These are phyloP conservation scores for Oemleria cerasiformis DNA, from an alignment of 306 rosid species.

Conservation along the genomic window DNA sequence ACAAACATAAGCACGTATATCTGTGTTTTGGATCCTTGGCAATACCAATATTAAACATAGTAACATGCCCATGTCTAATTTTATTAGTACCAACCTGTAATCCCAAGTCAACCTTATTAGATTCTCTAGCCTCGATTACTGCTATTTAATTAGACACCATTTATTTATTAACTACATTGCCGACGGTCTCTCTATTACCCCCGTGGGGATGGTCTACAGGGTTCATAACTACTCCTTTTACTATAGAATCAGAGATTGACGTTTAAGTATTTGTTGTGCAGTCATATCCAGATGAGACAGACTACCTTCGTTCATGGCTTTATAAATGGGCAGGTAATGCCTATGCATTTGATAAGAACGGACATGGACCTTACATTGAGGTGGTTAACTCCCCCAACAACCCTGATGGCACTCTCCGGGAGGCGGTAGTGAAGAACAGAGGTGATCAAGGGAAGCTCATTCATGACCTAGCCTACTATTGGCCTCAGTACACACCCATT, in stretches of 20 bases:
- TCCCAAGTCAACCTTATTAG: not conserved
- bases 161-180: not conserved
- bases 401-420: conserved; percentile 59
- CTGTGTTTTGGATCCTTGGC: not conserved
- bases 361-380: conserved; percentile 61
- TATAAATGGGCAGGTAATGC: conserved; percentile 87
- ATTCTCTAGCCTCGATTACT: not conserved
- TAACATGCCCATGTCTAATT: conserved; percentile 43
- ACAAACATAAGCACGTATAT: conserved; percentile 30
- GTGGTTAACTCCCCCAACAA: conserved; percentile 73
- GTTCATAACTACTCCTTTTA: too few species aligned
- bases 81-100: not conserved
- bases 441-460: conserved; percentile 39
- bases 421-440: conserved; percentile 30
- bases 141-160: not conserved
- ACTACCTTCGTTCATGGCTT: conserved; percentile 37
- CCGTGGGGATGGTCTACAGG: too few species aligned
- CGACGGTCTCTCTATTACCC: too few species aligned
- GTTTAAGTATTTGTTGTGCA: conserved; percentile 16
- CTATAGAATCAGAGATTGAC: too few species aligned
- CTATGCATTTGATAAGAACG: conserved; percentile 26
- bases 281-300: conserved; percentile 56
- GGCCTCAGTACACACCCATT: conserved; percentile 86
- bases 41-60: conserved; percentile 19
- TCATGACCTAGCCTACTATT: conserved; percentile 78